Percentiles rank a stretch among this genome's conserved stretches.
Conservation (phyloP, 352 stramenopile genomes). For the Pythium sp. region DNA sequence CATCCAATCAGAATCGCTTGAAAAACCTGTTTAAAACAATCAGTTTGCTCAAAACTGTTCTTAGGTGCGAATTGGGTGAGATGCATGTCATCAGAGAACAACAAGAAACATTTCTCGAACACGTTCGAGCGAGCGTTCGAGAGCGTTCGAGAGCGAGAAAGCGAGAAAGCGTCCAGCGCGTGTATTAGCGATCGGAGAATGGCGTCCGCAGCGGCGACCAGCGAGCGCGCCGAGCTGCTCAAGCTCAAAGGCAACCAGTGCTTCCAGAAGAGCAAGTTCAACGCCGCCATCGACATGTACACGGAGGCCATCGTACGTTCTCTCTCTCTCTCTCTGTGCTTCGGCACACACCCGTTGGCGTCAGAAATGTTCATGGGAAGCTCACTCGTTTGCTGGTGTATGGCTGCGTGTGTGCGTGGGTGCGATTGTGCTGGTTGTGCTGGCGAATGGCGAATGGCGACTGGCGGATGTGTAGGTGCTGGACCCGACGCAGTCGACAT, state of each 20-base stretch:
- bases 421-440: too few species aligned
- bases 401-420: not conserved
- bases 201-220: conserved; percentile 4
- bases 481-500: conserved; percentile 51
- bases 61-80: too few species aligned
- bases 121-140: not conserved
- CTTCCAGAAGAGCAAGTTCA: conserved; percentile 80
- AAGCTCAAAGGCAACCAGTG: conserved; percentile 79
- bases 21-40: too few species aligned
- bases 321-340: not conserved
- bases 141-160: not conserved
- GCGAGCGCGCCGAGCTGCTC: conserved; percentile 62
- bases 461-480: conserved; percentile 35
- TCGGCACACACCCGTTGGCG: too few species aligned
- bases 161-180: not conserved
- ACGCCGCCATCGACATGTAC: conserved; percentile 83
- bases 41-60: too few species aligned
- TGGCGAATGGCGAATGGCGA: not conserved
- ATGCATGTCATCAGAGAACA: not conserved
- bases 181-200: not conserved
- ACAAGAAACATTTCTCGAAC: not conserved
- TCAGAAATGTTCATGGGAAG: too few species aligned
- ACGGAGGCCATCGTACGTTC: conserved; percentile 75
- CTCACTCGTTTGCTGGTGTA: not conserved
- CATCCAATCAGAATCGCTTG: too few species aligned